Evolutionary conservation across 192 early-diverging fungal genomes (phyloP).

Genomic region (Spizellomyces punctatus): DNA sequence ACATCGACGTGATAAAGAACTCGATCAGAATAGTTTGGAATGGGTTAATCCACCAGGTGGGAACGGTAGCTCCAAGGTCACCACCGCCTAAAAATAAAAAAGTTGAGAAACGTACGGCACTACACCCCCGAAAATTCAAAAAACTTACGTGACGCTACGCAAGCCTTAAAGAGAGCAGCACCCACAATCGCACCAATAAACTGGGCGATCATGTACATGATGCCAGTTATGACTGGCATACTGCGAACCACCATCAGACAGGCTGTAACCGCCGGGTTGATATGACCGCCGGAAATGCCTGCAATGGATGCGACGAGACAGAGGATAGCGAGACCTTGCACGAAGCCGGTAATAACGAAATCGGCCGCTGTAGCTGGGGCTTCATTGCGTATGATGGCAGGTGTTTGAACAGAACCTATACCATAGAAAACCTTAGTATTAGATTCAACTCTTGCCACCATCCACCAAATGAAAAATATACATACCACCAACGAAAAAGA

Average conservation of each 20-base stretch:
- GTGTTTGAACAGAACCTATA: constrained; percentile 3
- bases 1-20: constrained; percentile 29
- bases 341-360: constrained; percentile 15
- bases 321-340: constrained; percentile 23
- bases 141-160: background rate
- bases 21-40: constrained; percentile 16
- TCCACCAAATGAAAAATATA: background rate
- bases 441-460: background rate
- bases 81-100: background rate
- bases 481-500: constrained; percentile 21
- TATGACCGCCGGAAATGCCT: constrained; percentile 22
- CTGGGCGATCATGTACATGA: constrained; percentile 18
- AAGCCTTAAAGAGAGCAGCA: constrained; percentile 21
- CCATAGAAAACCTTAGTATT: too few species aligned
- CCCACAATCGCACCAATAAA: constrained; percentile 18
- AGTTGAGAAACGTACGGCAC: background rate
- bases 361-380: background rate
- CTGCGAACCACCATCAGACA: constrained; percentile 24
- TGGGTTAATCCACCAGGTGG: background rate
- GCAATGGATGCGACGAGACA: constrained; percentile 12
- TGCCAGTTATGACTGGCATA: constrained; percentile 12
- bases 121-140: background rate
- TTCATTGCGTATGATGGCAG: background rate
- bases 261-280: constrained; percentile 28
- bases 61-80: constrained; percentile 13